phyloP scores from a whole-genome alignment of 345 rosid genomes.

The Dipteronia dyeriana region DNA sequence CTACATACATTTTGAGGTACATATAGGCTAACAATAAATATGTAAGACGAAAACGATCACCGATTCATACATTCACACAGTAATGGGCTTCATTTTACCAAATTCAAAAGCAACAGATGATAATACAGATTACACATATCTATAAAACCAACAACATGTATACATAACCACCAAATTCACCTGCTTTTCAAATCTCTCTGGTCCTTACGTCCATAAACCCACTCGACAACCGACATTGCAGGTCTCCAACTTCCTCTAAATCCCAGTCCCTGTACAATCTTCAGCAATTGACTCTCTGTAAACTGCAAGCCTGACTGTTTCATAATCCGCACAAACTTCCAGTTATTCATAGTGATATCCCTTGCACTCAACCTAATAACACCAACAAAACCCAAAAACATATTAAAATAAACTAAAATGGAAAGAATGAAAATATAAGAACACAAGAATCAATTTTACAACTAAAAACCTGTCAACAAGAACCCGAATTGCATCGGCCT shows the following conservation, averaged over 20 bases:
- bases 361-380: slow-evolving; percentile 62
- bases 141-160: too few species aligned
- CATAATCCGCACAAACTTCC: slow-evolving; percentile 94
- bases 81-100: not conserved
- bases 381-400: not conserved
- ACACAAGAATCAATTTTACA: not conserved
- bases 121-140: not conserved
- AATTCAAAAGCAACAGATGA: not conserved
- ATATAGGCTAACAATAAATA: not conserved
- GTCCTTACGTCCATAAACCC: slow-evolving; percentile 71
- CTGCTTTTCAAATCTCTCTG: slow-evolving; percentile 66
- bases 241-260: slow-evolving; percentile 72
- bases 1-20: not conserved
- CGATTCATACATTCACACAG: not conserved
- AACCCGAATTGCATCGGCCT: slow-evolving; percentile 66
- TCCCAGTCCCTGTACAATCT: slow-evolving; percentile 74
- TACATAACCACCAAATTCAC: slow-evolving; percentile 40
- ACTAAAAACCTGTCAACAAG: slow-evolving; percentile 62
- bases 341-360: slow-evolving; percentile 65
- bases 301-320: slow-evolving; percentile 83
- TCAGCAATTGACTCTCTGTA: slow-evolving; percentile 81
- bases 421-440: not conserved
- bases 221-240: slow-evolving; percentile 70
- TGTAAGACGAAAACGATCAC: not conserved
- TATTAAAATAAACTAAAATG: not conserved